Conservation (phyloP, 139 green algal species). For the Chlamydomonas sp. region DNA sequence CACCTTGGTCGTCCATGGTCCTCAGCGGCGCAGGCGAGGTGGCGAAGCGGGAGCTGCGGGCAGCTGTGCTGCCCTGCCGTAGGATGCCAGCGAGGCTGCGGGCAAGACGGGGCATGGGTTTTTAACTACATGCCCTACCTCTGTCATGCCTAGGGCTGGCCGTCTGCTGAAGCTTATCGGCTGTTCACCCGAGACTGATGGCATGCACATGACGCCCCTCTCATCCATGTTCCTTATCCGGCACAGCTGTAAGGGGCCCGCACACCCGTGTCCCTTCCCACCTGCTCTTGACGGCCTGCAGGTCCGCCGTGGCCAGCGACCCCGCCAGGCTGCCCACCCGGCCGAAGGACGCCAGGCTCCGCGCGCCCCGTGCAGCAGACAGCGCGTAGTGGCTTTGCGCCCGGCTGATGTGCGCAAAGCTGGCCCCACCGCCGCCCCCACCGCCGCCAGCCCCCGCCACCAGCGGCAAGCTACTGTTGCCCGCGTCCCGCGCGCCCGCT, state of each 20-base stretch:
- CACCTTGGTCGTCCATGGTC: too few species aligned
- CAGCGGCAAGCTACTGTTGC: background rate
- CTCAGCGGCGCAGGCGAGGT: background rate
- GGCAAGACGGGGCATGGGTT: background rate
- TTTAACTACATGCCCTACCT: background rate
- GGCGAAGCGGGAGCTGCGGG: background rate
- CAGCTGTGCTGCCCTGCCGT: conserved; percentile 8
- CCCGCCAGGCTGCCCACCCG: background rate
- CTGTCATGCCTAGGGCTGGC: too few species aligned
- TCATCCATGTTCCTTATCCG: too few species aligned
- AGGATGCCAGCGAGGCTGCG: conserved; percentile 7
- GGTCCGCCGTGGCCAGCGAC: background rate
- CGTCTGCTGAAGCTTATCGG: too few species aligned
- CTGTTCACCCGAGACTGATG: too few species aligned
- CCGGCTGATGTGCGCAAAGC: background rate
- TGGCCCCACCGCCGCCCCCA: background rate
- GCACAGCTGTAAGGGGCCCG: too few species aligned
- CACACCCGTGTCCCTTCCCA: background rate
- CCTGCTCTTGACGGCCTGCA: conserved; percentile 13
- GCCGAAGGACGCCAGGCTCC: background rate
- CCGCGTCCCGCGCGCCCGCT: background rate
- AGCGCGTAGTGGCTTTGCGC: background rate
- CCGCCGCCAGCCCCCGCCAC: background rate
- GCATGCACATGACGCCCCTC: too few species aligned
- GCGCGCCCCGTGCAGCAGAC: background rate